These are phyloP conservation scores for Cicer bijugum DNA, from an alignment of 306 rosid species.

Conservation along the genomic window DNA sequence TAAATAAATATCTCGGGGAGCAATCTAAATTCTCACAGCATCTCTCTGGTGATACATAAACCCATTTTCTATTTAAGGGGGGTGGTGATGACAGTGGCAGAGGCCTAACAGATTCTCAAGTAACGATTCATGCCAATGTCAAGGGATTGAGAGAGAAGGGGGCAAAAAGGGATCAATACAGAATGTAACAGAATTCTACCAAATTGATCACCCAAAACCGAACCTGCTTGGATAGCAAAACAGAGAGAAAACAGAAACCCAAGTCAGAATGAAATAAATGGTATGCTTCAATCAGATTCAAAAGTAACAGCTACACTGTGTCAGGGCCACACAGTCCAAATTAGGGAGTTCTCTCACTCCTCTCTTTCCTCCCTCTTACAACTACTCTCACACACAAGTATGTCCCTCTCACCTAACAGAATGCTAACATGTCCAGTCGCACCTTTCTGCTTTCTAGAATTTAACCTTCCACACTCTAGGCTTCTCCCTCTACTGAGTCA, in stretches of 20 bases:
- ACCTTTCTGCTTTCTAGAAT: background rate
- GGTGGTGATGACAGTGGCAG: conserved; percentile 6
- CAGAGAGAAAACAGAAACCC: background rate
- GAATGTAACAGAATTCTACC: background rate
- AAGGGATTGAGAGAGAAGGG: background rate
- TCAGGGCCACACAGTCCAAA: background rate
- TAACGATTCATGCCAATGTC: conserved; percentile 13
- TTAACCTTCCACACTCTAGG: background rate
- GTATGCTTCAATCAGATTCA: background rate
- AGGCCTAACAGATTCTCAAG: conserved; percentile 20
- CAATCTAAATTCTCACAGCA: conserved; percentile 25
- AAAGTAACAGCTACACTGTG: background rate
- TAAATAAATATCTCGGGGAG: conserved; percentile 4
- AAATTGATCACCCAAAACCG: background rate
- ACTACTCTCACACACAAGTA: background rate
- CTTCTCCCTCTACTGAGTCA: background rate
- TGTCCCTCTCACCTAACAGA: background rate
- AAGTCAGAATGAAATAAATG: background rate
- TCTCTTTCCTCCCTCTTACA: background rate
- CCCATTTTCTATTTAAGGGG: conserved; percentile 28
- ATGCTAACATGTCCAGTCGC: background rate
- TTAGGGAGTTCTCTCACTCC: background rate
- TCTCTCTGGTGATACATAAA: conserved; percentile 28
- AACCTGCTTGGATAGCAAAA: background rate
- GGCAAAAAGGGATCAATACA: background rate